Evolutionary conservation across 169 alveolate species (phyloP).

Genomic region (Eimeria mitis): DNA sequence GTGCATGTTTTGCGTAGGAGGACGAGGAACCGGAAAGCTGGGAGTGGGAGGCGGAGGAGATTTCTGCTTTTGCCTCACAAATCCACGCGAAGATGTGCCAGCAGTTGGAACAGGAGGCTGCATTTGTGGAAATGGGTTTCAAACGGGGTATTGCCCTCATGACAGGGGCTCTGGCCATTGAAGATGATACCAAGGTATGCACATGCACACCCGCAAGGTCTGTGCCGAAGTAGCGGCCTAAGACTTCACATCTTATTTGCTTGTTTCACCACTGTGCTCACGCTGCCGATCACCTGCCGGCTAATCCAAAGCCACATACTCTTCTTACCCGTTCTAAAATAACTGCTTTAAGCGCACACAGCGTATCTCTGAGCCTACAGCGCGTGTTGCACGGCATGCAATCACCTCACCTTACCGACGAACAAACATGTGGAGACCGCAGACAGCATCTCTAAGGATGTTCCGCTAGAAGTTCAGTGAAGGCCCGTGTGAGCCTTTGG

Average conservation of each 20-base stretch:
- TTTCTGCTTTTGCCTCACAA: slow-evolving; percentile 17
- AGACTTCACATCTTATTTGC: not conserved
- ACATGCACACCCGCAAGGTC: not conserved
- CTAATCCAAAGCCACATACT: not conserved
- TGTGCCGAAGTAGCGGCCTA: not conserved
- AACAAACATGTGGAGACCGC: not conserved
- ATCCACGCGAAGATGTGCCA: slow-evolving; percentile 38
- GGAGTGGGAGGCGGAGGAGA: slow-evolving; percentile 71
- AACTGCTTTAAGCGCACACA: not conserved
- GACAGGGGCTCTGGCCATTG: slow-evolving; percentile 47
- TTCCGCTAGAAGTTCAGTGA: not conserved
- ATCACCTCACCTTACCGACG: not conserved
- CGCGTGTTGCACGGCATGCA: not conserved
- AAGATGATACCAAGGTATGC: slow-evolving; percentile 42
- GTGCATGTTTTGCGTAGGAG: not conserved
- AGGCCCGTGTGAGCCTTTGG: slow-evolving; percentile 18
- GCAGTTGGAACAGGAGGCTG: slow-evolving; percentile 60
- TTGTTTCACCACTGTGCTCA: not conserved
- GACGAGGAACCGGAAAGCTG: slow-evolving; percentile 17
- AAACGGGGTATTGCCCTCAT: slow-evolving; percentile 46
- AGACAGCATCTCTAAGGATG: not conserved
- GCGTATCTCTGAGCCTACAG: not conserved
- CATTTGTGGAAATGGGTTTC: slow-evolving; percentile 24
- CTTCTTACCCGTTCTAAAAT: not conserved
- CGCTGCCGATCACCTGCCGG: not conserved